Evolutionary conservation across 306 rosid genomes (phyloP).

Genomic region (Corylus americana): DNA sequence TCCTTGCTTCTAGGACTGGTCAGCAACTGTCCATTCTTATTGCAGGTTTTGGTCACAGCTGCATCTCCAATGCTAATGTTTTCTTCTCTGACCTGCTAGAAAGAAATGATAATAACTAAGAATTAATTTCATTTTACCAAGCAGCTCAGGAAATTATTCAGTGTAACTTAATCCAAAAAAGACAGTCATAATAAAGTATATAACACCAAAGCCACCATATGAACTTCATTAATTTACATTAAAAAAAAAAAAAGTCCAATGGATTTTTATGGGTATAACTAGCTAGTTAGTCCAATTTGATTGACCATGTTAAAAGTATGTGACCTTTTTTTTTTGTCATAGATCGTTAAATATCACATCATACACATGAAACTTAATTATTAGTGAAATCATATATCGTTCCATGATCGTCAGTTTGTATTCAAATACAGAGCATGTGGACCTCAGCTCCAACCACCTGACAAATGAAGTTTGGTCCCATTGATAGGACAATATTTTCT

Average conservation of each 20-base stretch:
- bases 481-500: background rate
- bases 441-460: background rate
- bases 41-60: constrained; percentile 18
- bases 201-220: too few species aligned
- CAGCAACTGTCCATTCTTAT: constrained; percentile 4
- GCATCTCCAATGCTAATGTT: constrained; percentile 20
- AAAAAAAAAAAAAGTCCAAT: too few species aligned
- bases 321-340: background rate
- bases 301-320: background rate
- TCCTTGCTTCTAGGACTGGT: background rate
- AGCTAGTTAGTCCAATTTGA: background rate
- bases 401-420: background rate
- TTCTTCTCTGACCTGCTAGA: constrained; percentile 34
- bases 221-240: too few species aligned
- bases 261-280: too few species aligned
- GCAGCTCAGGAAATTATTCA: too few species aligned
- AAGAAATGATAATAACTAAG: background rate
- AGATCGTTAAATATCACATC: background rate
- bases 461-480: too few species aligned
- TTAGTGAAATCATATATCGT: too few species aligned
- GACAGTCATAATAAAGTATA: too few species aligned
- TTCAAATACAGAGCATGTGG: background rate
- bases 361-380: too few species aligned
- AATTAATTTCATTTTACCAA: too few species aligned
- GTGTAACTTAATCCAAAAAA: too few species aligned